Base-by-base conservation (phyloP, 2,329 filamentous ascomycete genomes). In the Ceratocystis ficicola region DNA sequence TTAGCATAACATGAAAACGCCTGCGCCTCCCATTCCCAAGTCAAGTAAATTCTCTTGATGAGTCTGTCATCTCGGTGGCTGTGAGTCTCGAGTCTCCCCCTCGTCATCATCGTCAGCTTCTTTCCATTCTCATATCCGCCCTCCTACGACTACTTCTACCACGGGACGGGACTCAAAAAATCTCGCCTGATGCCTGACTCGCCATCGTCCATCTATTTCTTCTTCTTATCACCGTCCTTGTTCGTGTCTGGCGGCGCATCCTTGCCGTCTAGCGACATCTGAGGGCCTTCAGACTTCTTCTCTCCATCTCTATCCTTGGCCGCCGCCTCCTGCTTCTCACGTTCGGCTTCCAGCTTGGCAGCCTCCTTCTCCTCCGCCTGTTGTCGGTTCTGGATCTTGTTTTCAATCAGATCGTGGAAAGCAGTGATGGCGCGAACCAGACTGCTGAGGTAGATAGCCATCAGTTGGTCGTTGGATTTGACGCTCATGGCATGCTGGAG, bases 341-440 rank as follows among this genome's bases (percentile, higher is more conserved):
- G 79, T 70, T 86, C 86, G 28, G 71, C 70, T 73, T 88, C 88
- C 62, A 87, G 86, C 73, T 91, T 90, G 78, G 90, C 90, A 72
- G 87, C 83, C 71, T 97, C 93, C 78, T 93, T 93, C 73, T 99
- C 94, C 74, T 97, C 94, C 73, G 95, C 89, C 75, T 95, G 90
- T 77, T 97, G 92, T 75, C 93, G 85, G 78, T 99, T 99, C 80
- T 97, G 93, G 71, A 97, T 96, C 83, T 99, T 99, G 81, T 99
- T 99, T 80, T 99, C 94, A 70, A 99, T 99, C 71, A 99, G 79
- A 75, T 99, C 94, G 76, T 99, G 94, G 86, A 97, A 99, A 6
- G 94, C 94, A 12, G 94, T 97, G 73, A 99, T 99, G 66, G 94
- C 94, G 68, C 94, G 85, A 77, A 99, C 97, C 79, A 97, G 79